These are phyloP conservation scores for Micromonas commoda DNA, from an alignment of 139 green algal species.

Conservation along the genomic window DNA sequence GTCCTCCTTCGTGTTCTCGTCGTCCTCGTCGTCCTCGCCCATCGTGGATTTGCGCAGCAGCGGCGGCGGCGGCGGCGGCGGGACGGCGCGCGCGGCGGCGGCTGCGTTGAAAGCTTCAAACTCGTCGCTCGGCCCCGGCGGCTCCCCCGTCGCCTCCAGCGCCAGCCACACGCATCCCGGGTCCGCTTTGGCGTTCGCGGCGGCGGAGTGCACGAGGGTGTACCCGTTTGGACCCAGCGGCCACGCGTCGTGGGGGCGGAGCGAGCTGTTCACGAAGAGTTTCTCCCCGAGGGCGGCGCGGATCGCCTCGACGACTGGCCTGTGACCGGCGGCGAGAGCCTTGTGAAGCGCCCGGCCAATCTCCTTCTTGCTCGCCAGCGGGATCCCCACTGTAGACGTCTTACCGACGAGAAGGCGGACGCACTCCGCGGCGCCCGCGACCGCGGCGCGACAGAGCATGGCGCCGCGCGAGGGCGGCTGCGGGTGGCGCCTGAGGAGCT, in stretches of 20 bases:
- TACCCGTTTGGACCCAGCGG: not conserved
- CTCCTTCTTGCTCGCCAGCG: not conserved
- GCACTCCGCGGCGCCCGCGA: not conserved
- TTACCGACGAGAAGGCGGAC: not conserved
- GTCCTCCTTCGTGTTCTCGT: not conserved
- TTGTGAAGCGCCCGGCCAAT: not conserved
- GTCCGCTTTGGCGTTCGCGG: not conserved
- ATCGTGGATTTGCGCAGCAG: too few species aligned
- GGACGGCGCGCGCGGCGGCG: not conserved
- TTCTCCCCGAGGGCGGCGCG: not conserved
- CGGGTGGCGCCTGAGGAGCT: not conserved
- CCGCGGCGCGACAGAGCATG: not conserved
- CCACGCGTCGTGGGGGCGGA: not conserved
- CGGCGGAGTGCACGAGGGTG: slow-evolving; percentile 5
- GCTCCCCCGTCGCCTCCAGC: not conserved
- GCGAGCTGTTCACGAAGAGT: not conserved
- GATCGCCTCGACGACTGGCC: not conserved
- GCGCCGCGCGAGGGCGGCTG: too few species aligned
- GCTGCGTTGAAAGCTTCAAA: not conserved
- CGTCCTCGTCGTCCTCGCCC: too few species aligned
- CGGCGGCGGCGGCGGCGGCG: too few species aligned
- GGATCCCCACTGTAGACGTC: not conserved
- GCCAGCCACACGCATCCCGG: not conserved
- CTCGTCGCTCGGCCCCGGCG: not conserved
- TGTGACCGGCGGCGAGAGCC: not conserved